A percentile compares a stretch with the other conserved stretches of the same genome.
These are phyloP conservation scores for Microthlaspi erraticum DNA, from an alignment of 345 rosid species.

Conservation along the genomic window DNA sequence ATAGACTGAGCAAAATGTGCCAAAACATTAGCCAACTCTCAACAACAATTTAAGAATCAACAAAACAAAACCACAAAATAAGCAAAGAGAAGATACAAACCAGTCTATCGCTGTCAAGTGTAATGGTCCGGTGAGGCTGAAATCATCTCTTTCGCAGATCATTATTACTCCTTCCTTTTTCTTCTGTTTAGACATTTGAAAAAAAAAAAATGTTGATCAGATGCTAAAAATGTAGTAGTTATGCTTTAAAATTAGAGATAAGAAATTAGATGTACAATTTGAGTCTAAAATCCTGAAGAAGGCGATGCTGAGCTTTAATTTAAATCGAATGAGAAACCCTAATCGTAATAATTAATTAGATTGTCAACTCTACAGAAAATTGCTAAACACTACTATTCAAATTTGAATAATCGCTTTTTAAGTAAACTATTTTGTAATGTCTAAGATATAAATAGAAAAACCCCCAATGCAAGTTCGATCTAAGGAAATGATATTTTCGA, in stretches of 20 bases:
- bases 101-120: constrained; percentile 71
- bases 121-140: constrained; percentile 70
- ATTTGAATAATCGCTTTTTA: background rate
- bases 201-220: no score
- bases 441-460: background rate
- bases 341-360: background rate
- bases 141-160: constrained; percentile 73
- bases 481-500: background rate
- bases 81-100: constrained; percentile 42
- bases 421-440: constrained; percentile 7
- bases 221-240: no score
- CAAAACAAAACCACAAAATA: background rate
- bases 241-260: background rate
- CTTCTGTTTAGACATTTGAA: no score
- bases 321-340: background rate
- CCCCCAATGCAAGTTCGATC: constrained; percentile 2
- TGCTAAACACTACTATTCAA: background rate
- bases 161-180: constrained; percentile 35
- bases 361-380: background rate
- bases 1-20: constrained; percentile 1
- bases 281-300: background rate
- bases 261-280: background rate
- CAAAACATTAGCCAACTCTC: constrained; percentile 1
- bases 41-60: background rate
- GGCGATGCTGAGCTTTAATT: background rate